Base-by-base conservation (phyloP, 345 rosid genomes). In the Pugionium cornutum region DNA sequence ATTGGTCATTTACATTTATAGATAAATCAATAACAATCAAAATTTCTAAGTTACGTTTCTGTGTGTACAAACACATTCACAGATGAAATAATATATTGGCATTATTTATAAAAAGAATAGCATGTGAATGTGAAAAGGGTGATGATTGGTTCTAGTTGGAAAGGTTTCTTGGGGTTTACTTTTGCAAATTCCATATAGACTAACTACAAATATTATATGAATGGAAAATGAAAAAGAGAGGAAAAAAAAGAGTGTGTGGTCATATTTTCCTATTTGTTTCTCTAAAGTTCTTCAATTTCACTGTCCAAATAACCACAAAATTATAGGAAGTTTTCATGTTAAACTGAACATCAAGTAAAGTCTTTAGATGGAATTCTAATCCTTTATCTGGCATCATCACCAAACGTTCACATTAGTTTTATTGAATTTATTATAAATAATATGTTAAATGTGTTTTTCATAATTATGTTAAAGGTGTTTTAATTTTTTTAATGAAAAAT, bases 121-220 rank as follows among this genome's bases (percentile, higher is more conserved):
- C 66, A 66, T 53, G 72, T 73, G 62, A 73, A 53, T 73, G 72
- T 67, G 73, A 53, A 58, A 47, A 67, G 52, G 72, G 68, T 54
- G 73, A 67, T 67, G 77, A 67, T 60, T 63, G 64, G 64, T 61
- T 53, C 61, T 40, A 61, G 58, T 74, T 67, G 68, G 73, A 74
- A 74, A 67, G 77, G 73, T 74, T 74, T 74, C 77, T 68, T 74
- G 68, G 64, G 37, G 34, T 74, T 74, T 67, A 67, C 77, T 67
- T 74, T 74, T 39, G 28, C 77, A 61, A 67, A 37, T 59, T 51
- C 56, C 52, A 59, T 51, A 52, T 43, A 30, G 30, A 42, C 9
- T 36, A 32, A 27, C 55, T 47, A 28, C 45, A 52, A 34, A 29
- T 30, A 35, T 11, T 42, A 42, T 27, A 64, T 51, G 33, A 35